phyloP scores from a whole-genome alignment of 805 yeast species.

The Myxozyma sirexii region DNA sequence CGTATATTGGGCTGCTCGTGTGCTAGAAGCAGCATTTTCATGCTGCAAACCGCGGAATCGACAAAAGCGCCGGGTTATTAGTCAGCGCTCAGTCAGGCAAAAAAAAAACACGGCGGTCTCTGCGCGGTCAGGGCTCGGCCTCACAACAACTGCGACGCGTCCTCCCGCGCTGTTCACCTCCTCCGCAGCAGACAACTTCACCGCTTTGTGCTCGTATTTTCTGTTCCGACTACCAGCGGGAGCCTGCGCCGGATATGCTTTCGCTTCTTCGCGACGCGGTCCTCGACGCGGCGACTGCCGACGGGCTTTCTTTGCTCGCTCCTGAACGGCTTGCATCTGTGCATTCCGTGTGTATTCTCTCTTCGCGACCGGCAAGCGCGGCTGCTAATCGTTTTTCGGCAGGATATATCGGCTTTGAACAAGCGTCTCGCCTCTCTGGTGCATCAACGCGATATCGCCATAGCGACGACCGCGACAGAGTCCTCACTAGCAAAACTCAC shows the following conservation, averaged over 20 bases:
- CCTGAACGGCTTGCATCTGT: not conserved
- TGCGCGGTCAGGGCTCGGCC: not conserved
- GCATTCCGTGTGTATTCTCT: not conserved
- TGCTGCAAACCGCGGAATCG: too few species aligned
- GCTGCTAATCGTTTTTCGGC: not conserved
- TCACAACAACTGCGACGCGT: too few species aligned
- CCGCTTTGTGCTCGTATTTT: too few species aligned
- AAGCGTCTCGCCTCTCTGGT: not conserved
- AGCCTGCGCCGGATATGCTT: not conserved
- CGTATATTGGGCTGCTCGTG: too few species aligned
- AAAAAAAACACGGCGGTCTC: not conserved
- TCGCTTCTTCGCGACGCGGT: conserved; percentile 25
- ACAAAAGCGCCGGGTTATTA: too few species aligned
- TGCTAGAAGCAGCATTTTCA: too few species aligned
- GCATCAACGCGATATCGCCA: not conserved
- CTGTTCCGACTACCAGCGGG: too few species aligned
- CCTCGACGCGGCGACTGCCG: conserved; percentile 11
- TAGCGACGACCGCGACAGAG: not conserved
- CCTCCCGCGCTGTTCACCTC: too few species aligned
- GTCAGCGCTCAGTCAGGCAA: not conserved
- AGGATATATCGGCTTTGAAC: not conserved
- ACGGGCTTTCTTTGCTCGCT: not conserved
- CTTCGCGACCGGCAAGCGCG: too few species aligned
- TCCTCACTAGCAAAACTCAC: not conserved
- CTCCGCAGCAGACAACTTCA: not conserved